Evolutionary conservation across 352 stramenopile genomes (phyloP).

Genomic region (Phytopythium mirpurense): DNA sequence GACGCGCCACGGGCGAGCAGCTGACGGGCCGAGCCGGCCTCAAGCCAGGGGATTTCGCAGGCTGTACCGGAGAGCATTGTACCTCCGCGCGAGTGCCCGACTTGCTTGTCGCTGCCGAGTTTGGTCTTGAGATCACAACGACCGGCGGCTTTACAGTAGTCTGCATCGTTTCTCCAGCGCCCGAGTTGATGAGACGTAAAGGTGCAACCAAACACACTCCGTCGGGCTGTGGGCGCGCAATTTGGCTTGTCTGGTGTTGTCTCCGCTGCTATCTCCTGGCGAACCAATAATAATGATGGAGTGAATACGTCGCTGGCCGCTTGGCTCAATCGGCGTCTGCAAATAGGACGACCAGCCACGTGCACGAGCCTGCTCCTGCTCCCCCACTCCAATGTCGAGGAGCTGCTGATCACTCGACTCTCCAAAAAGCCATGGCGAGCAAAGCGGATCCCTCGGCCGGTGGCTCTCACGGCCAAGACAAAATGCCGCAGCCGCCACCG

Average conservation of each 20-base stretch:
- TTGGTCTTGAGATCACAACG: background rate
- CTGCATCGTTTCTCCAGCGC: background rate
- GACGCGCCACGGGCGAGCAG: constrained; percentile 2
- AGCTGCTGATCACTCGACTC: background rate
- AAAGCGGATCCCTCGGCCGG: background rate
- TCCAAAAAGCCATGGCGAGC: background rate
- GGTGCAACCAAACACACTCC: background rate
- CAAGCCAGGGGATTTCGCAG: background rate
- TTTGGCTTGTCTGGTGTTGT: no score
- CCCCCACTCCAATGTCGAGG: no score
- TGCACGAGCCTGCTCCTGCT: no score
- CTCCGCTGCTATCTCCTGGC: no score
- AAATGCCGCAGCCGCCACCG: background rate
- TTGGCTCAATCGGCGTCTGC: background rate
- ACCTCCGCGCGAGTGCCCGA: no score
- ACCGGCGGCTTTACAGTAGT: background rate
- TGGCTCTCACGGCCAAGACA: background rate
- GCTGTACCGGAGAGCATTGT: background rate
- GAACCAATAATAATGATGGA: no score
- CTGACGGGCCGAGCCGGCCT: background rate
- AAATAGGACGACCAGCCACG: background rate
- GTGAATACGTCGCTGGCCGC: no score
- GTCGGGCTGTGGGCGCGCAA: no score
- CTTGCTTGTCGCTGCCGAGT: background rate
- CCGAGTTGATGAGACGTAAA: background rate